Conservation (phyloP, 2,329 filamentous ascomycete genomes). For the Tolypocladium amazonense region DNA sequence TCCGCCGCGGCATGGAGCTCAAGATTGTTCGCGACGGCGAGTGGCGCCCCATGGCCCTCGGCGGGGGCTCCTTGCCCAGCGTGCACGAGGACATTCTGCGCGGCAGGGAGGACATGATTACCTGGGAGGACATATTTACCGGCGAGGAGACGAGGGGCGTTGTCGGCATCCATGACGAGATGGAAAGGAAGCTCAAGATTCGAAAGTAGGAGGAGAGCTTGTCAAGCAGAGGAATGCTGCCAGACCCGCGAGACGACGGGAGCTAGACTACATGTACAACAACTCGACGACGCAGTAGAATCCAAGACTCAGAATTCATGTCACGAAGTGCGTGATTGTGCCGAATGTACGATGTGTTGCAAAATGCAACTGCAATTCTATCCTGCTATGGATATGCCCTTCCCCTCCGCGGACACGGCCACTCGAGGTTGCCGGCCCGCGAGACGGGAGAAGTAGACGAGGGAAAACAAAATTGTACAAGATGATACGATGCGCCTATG, state of each 20-base stretch:
- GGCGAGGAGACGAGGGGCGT: conserved; percentile 64
- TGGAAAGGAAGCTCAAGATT: conserved; percentile 87
- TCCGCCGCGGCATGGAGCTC: conserved; percentile 89
- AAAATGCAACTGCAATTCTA: conserved; percentile 13
- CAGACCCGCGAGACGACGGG: not conserved
- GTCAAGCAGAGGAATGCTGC: not conserved
- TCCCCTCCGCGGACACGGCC: not conserved
- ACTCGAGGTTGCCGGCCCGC: not conserved
- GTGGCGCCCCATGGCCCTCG: conserved; percentile 66
- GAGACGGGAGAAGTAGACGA: not conserved
- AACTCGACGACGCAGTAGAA: not conserved
- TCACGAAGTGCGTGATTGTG: not conserved
- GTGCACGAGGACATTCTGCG: conserved; percentile 85
- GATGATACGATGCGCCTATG: conserved; percentile 14
- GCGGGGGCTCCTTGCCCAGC: conserved; percentile 46
- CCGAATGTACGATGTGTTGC: not conserved
- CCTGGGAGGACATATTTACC: conserved; percentile 89
- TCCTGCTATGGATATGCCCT: conserved; percentile 9
- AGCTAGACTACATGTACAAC: not conserved
- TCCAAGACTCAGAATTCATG: not conserved
- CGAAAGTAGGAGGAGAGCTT: conserved; percentile 4
- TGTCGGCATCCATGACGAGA: conserved; percentile 77
- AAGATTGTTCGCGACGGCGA: conserved; percentile 73
- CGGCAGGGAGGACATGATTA: conserved; percentile 65
- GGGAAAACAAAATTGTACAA: conserved; percentile 8